These are phyloP conservation scores for Lyophyllum semitale DNA, from an alignment of 768 basidiomycete genomes.

Conservation along the genomic window DNA sequence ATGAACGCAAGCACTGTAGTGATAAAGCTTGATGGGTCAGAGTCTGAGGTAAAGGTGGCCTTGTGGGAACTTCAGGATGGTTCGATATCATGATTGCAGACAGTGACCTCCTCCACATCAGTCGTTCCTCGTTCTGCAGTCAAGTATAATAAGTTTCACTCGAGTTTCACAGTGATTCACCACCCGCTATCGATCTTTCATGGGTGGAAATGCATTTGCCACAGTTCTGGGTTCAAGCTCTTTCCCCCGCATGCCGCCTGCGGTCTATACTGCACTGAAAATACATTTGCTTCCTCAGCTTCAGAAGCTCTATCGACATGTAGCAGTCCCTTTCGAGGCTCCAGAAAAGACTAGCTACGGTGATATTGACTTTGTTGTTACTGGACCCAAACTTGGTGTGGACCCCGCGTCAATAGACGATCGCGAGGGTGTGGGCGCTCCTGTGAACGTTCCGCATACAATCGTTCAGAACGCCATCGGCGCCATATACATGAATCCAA, in stretches of 20 bases:
- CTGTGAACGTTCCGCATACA: slow-evolving; percentile 34
- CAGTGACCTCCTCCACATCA: no score
- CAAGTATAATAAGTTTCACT: background rate
- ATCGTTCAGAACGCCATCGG: slow-evolving; percentile 42
- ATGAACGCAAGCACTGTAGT: background rate
- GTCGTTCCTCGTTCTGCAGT: background rate
- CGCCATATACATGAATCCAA: slow-evolving; percentile 46
- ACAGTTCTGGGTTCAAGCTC: slow-evolving; percentile 40
- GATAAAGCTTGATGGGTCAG: no score
- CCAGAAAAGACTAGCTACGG: slow-evolving; percentile 69
- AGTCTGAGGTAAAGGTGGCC: no score
- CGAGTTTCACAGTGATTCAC: background rate
- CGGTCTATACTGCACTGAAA: slow-evolving; percentile 55
- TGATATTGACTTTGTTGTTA: slow-evolving; percentile 70
- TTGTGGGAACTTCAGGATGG: no score
- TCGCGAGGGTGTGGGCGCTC: background rate
- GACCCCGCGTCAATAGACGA: slow-evolving; percentile 9
- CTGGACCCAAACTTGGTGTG: slow-evolving; percentile 34
- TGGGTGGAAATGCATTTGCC: slow-evolving; percentile 76
- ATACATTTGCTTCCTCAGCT: slow-evolving; percentile 42
- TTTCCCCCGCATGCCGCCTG: slow-evolving; percentile 65
- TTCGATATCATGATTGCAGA: no score
- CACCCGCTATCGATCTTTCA: slow-evolving; percentile 24
- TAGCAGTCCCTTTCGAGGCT: slow-evolving; percentile 59
- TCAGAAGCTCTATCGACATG: slow-evolving; percentile 46